phyloP scores from a whole-genome alignment of 1,284 basidiomycete genomes.

The Puccinia novopanici region DNA sequence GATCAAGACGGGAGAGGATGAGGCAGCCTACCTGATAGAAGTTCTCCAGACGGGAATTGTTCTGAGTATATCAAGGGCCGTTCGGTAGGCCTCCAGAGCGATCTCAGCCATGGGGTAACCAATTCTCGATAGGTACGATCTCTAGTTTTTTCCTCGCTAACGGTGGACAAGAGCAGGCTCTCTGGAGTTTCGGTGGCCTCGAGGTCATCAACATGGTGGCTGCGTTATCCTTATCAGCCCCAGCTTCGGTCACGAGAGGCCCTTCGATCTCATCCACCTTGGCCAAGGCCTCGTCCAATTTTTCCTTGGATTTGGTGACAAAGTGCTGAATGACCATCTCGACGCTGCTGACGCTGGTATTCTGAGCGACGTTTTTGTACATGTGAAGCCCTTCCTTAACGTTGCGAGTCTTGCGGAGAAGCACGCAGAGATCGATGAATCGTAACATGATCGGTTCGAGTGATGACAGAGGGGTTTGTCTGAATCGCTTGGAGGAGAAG shows the following conservation, averaged over 20 bases:
- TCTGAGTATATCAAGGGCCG: constrained; percentile 94
- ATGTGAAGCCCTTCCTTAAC: constrained; percentile 82
- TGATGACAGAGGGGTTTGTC: constrained; percentile 80
- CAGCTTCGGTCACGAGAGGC: constrained; percentile 62
- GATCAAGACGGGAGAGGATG: not conserved
- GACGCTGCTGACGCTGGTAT: constrained; percentile 85
- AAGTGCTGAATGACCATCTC: constrained; percentile 89
- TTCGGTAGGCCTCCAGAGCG: constrained; percentile 97
- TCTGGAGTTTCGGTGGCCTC: constrained; percentile 88
- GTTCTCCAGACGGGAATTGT: constrained; percentile 87
- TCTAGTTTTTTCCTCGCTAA: constrained; percentile 86
- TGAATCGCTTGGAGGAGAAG: constrained; percentile 90
- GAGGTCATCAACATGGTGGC: constrained; percentile 71
- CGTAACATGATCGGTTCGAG: constrained; percentile 95
- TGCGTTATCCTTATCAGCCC: constrained; percentile 62
- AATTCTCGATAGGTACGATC: constrained; percentile 93
- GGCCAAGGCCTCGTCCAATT: constrained; percentile 72
- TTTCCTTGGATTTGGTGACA: constrained; percentile 80
- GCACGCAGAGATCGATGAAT: constrained; percentile 88
- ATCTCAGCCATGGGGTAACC: constrained; percentile 96
- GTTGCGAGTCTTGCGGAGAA: constrained; percentile 86
- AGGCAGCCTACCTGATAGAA: constrained; percentile 79
- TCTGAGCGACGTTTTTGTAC: constrained; percentile 90
- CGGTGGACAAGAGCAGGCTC: constrained; percentile 81
- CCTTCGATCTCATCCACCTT: constrained; percentile 65